Evolutionary conservation across 176 grass and related monocot species (phyloP), one percentile per base, ranked within the genome.

Genomic region (Rhynchospora tenuis): DNA sequence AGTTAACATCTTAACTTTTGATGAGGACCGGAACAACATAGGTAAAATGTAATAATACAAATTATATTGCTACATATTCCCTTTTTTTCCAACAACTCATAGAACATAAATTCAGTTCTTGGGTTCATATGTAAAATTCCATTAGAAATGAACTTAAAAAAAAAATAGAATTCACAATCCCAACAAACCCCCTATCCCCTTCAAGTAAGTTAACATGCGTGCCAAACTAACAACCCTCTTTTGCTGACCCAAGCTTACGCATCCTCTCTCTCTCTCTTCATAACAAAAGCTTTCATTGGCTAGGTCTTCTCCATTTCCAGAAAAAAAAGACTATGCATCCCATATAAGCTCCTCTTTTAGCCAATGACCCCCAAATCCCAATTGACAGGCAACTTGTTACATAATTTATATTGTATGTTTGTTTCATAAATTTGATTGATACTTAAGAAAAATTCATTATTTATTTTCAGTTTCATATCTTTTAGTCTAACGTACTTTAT

Each of bases 231-330:
- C 78, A 64, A 64, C 55, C 29, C 78, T 51, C 70, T 73, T 81
- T 61, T 81, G 79, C 79, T 81, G 79, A 81, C 57, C 57, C n/a
- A 81, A 81, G 27, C 57, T 81, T 81, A 81, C 57, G 31, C 79
- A 83, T 56, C 64, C 64, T 20, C 55, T 56, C 47, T 56, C 81
- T 72, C 69, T 47, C 38, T 20, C 70, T 26, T 74, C 45, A 23
- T 9, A 74, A 24, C 43, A 51, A 74, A 72, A 44, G 17, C 38
- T 47, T 46, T 22, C 43, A 23, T 48, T 13, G 20, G 44, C 9
- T 13, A 48, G 10, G 51, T 70, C 59, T 70, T 70, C 66, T 70
- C 66, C 66, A 44, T 70, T 70, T 19, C 66, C n/a, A 44, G 27
- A 23, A 17, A 29, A 64, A 66, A 33, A 27, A 5, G 17, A 17